These are phyloP conservation scores for Saxophila tyrrhenica DNA, from an alignment of 495 filamentous ascomycete genomes.

Conservation along the genomic window DNA sequence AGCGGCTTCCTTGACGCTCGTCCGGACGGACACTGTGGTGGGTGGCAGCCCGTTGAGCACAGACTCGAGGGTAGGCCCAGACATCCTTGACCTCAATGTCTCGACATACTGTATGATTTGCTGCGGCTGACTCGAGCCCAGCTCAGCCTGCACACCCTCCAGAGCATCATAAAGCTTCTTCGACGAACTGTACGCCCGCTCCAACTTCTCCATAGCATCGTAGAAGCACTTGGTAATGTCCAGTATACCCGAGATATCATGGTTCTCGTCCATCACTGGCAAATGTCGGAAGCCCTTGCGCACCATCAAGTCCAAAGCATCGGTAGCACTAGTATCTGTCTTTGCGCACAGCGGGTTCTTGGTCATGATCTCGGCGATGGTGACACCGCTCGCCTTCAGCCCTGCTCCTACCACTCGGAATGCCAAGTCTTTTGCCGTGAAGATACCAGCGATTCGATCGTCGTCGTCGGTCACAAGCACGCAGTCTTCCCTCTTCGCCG, in stretches of 20 bases:
- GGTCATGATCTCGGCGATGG: slow-evolving; percentile 98
- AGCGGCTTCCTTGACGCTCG: slow-evolving; percentile 90
- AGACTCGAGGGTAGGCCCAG: slow-evolving; percentile 88
- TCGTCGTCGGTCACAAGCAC: slow-evolving; percentile 98
- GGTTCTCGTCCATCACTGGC: slow-evolving; percentile 99
- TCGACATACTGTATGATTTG: slow-evolving; percentile 99
- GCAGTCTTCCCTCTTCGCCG: slow-evolving; percentile 95
- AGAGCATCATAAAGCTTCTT: slow-evolving; percentile 92
- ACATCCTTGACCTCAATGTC: slow-evolving; percentile 91
- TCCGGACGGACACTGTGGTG: slow-evolving; percentile 87
- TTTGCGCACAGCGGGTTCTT: slow-evolving; percentile 96
- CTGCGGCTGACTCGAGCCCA: slow-evolving; percentile 91
- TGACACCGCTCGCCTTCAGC: slow-evolving; percentile 79
- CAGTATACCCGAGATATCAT: slow-evolving; percentile 94
- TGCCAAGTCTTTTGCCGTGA: slow-evolving; percentile 96
- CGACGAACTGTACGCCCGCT: slow-evolving; percentile 92
- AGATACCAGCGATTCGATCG: slow-evolving; percentile 94
- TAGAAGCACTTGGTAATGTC: slow-evolving; percentile 99
- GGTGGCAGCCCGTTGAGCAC: slow-evolving; percentile 87
- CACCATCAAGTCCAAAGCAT: slow-evolving; percentile 96
- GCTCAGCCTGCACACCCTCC: slow-evolving; percentile 96
- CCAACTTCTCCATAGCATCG: slow-evolving; percentile 98
- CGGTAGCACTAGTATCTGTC: slow-evolving; percentile 95
- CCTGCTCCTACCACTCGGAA: slow-evolving; percentile 92
- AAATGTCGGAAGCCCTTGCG: slow-evolving; percentile 94